Evolutionary conservation across 2,329 filamentous ascomycete species (phyloP), one percentile per base, ranked within the genome.

Genomic region (Sclerotinia borealis): DNA sequence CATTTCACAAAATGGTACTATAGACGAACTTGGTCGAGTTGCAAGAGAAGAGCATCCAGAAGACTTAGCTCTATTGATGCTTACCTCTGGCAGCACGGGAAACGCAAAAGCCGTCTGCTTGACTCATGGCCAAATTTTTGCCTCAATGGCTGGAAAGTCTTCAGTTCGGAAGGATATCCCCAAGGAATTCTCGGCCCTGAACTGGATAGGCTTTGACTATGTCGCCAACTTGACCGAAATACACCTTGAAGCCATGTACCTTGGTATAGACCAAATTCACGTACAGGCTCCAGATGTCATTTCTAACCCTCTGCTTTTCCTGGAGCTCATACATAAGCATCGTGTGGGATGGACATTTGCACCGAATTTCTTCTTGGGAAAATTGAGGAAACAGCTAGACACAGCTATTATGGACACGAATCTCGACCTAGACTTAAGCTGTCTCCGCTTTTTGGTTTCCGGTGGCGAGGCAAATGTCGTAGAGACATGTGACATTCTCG

Each of bases 31-130:
- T n/a, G n/a, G n/a, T n/a, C n/a, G n/a, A n/a, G n/a, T n/a, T n/a
- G n/a, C n/a, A n/a, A n/a, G n/a, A n/a, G n/a, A n/a, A n/a, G n/a
- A n/a, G n/a, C n/a, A n/a, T n/a, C n/a, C n/a, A n/a, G n/a, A n/a
- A n/a, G n/a, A n/a, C n/a, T n/a, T n/a, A n/a, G 77, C 76, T 4
- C 68, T 75, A 1, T 70, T 82, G 2, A 81, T 83, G 79, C 72
- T 85, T 4, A 84, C 82, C 1, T 84, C 81, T 1, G 82, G 82
- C 3, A 80, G 77, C 66, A 81, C 79, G 22, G 81, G 81, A 2
- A 76, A 78, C 58, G 73, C 79, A 4, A 85, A 84, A 68, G 81
- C 80, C 0, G 82, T 84, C 0, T 67, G 65, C 1, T 72, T 83
- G 1, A 75, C 70, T 0, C 77, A 82, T 63, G 60, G 62, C 0